These are phyloP conservation scores for Tylopilus cervinicoccineus DNA, from an alignment of 768 basidiomycete genomes.

Conservation along the genomic window DNA sequence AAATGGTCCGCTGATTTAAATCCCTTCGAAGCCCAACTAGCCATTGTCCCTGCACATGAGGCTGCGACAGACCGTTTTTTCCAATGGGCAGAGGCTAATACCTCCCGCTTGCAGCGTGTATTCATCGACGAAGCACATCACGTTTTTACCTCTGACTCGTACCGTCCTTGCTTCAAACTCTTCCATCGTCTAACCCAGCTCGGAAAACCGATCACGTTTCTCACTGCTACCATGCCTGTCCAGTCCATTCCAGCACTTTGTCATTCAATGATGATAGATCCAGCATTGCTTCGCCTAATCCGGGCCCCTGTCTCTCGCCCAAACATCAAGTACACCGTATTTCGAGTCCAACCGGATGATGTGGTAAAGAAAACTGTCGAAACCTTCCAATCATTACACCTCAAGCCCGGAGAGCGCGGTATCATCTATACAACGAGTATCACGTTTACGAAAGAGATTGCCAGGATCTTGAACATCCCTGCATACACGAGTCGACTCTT, in stretches of 20 bases:
- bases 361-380: neutral
- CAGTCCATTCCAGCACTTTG: conserved; percentile 1
- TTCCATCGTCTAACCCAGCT: conserved; percentile 5
- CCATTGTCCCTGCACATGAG: conserved; percentile 8
- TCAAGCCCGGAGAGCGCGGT: neutral
- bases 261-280: conserved; percentile 1
- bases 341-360: fast-evolving
- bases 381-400: neutral
- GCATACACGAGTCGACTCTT: conserved; percentile 8
- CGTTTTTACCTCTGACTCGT: neutral
- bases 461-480: neutral
- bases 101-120: neutral
- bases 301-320: neutral
- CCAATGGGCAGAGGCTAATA: neutral
- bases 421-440: conserved; percentile 11
- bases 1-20: neutral
- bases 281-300: neutral
- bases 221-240: conserved; percentile 5
- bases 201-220: conserved; percentile 9
- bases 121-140: conserved; percentile 14
- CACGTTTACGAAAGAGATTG: neutral
- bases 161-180: conserved; percentile 8
- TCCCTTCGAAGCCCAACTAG: neutral
- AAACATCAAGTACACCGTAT: conserved; percentile 1
- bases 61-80: neutral